A percentile compares a stretch with the other conserved stretches of the same genome.
phyloP scores from a whole-genome alignment of 139 green algal species.

The Monoraphidium neglectum region DNA sequence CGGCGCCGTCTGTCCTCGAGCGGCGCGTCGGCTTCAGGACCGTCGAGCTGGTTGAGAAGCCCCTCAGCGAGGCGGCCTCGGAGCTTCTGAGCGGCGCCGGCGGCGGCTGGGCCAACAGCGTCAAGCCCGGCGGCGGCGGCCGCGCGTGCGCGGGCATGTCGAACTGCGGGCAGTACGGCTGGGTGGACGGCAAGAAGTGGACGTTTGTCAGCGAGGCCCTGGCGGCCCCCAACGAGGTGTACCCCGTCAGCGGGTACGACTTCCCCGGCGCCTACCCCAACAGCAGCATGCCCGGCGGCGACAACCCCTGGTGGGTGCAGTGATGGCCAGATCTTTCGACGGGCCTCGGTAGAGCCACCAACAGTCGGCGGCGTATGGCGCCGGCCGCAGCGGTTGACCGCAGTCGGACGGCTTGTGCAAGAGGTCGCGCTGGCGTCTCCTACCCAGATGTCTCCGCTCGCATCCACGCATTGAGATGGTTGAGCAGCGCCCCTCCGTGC shows the following conservation, averaged over 20 bases:
- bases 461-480: no score
- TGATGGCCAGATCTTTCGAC: no score
- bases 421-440: no score
- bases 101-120: slow-evolving; percentile 1
- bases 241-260: no score
- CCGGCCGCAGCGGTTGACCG: no score
- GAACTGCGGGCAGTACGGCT: slow-evolving; percentile 31
- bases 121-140: not conserved
- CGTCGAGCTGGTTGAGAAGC: slow-evolving; percentile 45
- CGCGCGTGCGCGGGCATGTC: slow-evolving; percentile 1
- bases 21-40: slow-evolving; percentile 28
- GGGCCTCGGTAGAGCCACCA: no score
- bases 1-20: not conserved
- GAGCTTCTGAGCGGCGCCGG: not conserved
- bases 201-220: slow-evolving; percentile 3
- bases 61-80: slow-evolving; percentile 9
- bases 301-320: slow-evolving; percentile 34
- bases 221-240: no score
- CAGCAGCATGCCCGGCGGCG: slow-evolving; percentile 13
- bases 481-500: no score
- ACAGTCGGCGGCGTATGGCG: no score
- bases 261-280: not conserved
- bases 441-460: no score
- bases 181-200: slow-evolving; percentile 28
- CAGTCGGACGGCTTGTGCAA: no score